phyloP scores from a whole-genome alignment of 2,329 filamentous ascomycete genomes.

The Fusarium pininemorale region DNA sequence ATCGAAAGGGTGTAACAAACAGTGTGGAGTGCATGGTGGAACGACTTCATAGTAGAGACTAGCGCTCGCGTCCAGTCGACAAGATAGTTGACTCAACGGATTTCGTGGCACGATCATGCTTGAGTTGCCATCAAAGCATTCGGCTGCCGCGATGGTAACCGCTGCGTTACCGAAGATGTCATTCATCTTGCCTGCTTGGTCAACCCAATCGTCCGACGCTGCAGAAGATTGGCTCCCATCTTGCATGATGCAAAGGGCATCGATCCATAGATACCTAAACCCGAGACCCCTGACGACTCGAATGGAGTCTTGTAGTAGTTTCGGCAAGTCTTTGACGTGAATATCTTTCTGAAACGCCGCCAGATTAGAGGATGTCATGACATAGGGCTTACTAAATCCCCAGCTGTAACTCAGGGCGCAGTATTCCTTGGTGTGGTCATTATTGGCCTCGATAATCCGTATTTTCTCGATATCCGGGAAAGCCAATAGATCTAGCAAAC shows the following conservation, averaged over 20 bases:
- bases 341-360: background rate
- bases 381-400: background rate
- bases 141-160: background rate
- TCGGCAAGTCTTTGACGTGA: background rate
- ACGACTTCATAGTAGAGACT: background rate
- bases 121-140: background rate
- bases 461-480: background rate
- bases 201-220: background rate
- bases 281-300: background rate
- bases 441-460: background rate
- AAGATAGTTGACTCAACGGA: background rate
- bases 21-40: background rate
- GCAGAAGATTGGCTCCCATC: background rate
- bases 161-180: background rate
- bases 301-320: background rate
- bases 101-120: background rate
- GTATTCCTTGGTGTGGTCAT: background rate
- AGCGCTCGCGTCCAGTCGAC: background rate
- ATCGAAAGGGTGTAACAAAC: background rate
- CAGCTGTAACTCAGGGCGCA: background rate
- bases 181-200: background rate
- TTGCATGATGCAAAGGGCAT: background rate
- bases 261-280: background rate
- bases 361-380: background rate
- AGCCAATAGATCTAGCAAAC: background rate